Base-by-base conservation (phyloP, 768 basidiomycete species). In the Collybia nuda region DNA sequence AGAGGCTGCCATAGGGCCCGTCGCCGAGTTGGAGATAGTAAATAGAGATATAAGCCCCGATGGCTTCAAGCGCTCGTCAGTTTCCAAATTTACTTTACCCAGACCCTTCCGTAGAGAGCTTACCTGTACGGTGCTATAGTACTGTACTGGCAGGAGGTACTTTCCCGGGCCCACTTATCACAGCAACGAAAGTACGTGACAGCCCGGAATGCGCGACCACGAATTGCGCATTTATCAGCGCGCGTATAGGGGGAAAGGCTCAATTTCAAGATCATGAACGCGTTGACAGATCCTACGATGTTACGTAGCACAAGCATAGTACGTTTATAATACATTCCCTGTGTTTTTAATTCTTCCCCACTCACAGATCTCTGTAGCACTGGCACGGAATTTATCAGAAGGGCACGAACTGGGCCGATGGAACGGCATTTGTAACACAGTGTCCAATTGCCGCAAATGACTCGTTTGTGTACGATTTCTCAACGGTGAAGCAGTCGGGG, bases 21-120 rank as follows among this genome's bases (percentile, higher is more conserved):
- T 55, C 35, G 56, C 62, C 12, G 64, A 71, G 18, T 59, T 80
- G 12, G 60, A 67, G 42, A 64, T 80, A 40, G 60, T 62, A 6
- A 79, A 79, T 62, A 64, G 63, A 48, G 55, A 64, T 11, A 73
- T 81, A 45, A 58, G 73, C 5, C 80, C 80, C 0, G 81, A 82
- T 62, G 79, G 81, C 23, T 79, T 73, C 51, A 44, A 48, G 56
- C 64, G 78, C 44, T 65, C 68, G 71, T 73, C 22, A 45, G 75
- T 63, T 15, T 53, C 54, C 53, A n/a, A 24, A 1, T 5, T 1
- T 14, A 4, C 15, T 29, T 8, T 28, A 61, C 36, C 5, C 11
- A 11, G 28, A 28, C 6, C 28, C 18, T 9, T 36, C 22, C 7
- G 4, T 14, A 18, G 3, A 5, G 28, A 28, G 5, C 11, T 28